A percentile compares a stretch with the other conserved stretches of the same genome.
Conservation (phyloP, 2,329 filamentous ascomycete genomes). For the Cladosporium sp. region DNA sequence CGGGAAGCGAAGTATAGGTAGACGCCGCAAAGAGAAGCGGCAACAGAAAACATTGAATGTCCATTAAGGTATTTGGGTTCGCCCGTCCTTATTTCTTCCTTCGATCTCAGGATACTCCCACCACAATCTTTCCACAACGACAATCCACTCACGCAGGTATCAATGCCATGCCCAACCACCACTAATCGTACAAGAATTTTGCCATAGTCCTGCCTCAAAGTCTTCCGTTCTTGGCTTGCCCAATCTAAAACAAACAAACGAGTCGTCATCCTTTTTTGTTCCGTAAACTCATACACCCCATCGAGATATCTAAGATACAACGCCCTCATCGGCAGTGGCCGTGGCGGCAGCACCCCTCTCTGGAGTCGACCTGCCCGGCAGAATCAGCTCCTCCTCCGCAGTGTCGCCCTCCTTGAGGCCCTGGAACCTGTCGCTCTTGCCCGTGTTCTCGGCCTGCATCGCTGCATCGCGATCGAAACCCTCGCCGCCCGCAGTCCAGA, state of each 20-base stretch:
- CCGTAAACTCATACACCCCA: neutral
- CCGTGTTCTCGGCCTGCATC: slow-evolving; percentile 5
- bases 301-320: slow-evolving; percentile 13
- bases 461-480: slow-evolving; percentile 20
- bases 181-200: neutral
- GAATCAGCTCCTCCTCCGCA: slow-evolving; percentile 30
- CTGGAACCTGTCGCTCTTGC: slow-evolving; percentile 25
- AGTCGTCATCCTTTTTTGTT: neutral
- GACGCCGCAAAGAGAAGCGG: neutral
- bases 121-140: neutral
- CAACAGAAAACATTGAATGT: neutral
- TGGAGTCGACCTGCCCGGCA: slow-evolving; percentile 24
- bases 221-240: neutral
- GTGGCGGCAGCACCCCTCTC: slow-evolving; percentile 9
- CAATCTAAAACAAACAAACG: neutral
- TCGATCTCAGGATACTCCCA: no score
- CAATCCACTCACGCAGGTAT: no score
- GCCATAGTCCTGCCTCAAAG: neutral
- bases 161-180: no score
- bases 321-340: slow-evolving; percentile 9
- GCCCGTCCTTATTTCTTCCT: no score
- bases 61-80: neutral
- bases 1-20: neutral
- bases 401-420: slow-evolving; percentile 23
- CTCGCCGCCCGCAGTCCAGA: slow-evolving; percentile 68